Base-by-base conservation (phyloP, 108 stramenopile genomes). In the Nitzschia sp. region DNA sequence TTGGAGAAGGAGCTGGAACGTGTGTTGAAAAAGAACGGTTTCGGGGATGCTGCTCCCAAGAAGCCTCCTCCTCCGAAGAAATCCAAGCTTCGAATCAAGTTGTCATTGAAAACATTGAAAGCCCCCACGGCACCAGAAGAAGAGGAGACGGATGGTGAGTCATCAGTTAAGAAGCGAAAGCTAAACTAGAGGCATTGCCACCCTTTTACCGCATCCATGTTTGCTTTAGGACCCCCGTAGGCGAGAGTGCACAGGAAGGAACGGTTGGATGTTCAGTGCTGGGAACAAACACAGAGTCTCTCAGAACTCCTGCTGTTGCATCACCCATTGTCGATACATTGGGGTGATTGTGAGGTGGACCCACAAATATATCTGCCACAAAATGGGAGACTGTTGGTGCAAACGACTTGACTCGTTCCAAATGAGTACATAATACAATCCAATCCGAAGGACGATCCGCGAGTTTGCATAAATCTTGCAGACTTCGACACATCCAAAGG, bases 371-470 rank as follows among this genome's bases (percentile, higher is more conserved):
- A 83, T 94, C 93, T 12, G 90, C 93, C 10, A 94, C 93, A 26
- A 80, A 76, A 71, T 94, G 93, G 71, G 87, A 83, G 17, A 94
- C 81, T 37, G 76, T 87, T 12, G 93, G 93, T 8, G 93, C 93
- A 80, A 95, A 98, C 10, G 87, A 86, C 64, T 98, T 98, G 61
- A 98, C 97, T 57, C 77, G 72, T 77, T 94, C 91, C 15, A 95
- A 70, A 59, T 93, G 84, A 43, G 44, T 51, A 62, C 90, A 91
- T 1, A 86, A 24, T 10, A 87, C 83, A 51, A 77, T 64, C 93
- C 91, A 90, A 39, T 62, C 67, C 6, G 46, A 24, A 9, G 40
- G 39, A 5, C 5, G 29, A 1, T 34, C 29, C 29, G 29, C 5
- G 1, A 5, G 5, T 60, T 41, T 41, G 0, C 19, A 8, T 14